Percentiles rank a stretch among this genome's conserved stretches.
Conservation (phyloP, 192 early-diverging fungal species). For the Rhizophagus clarus region DNA sequence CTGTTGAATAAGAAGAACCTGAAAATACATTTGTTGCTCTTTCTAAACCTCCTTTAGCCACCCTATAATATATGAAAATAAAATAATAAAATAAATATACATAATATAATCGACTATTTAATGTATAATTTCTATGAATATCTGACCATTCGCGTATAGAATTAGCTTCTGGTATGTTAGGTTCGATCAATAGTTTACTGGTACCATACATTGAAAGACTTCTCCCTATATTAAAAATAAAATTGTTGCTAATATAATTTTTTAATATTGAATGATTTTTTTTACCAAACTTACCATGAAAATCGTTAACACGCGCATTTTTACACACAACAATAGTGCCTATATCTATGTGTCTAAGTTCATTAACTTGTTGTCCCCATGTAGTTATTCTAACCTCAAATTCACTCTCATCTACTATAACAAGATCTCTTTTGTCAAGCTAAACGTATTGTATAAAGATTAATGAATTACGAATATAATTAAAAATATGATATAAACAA, state of each 20-base stretch:
- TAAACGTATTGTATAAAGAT: conserved; percentile 33
- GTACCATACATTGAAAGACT: conserved; percentile 53
- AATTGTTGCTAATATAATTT: conserved; percentile 1
- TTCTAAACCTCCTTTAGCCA: neutral
- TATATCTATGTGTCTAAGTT: conserved; percentile 55
- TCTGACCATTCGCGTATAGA: conserved; percentile 74
- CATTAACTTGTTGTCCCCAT: conserved; percentile 80
- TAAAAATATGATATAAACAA: neutral
- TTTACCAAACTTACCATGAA: conserved; percentile 55
- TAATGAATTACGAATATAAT: neutral
- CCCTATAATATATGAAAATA: neutral
- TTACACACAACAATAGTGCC: conserved; percentile 80
- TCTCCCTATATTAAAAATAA: conserved; percentile 37
- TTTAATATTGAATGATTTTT: neutral
- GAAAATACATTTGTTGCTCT: neutral
- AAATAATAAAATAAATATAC: neutral
- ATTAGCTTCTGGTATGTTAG: conserved; percentile 77
- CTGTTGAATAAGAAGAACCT: neutral
- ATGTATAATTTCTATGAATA: neutral
- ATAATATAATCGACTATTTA: neutral
- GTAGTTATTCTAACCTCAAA: conserved; percentile 78
- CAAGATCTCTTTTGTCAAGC: conserved; percentile 83
- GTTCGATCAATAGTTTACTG: conserved; percentile 63
- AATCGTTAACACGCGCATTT: conserved; percentile 85
- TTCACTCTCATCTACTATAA: conserved; percentile 73